Percentiles rank a stretch among this genome's conserved stretches.
These are phyloP conservation scores for Euphorbia pulcherrima DNA, from an alignment of 345 rosid species.

Conservation along the genomic window DNA sequence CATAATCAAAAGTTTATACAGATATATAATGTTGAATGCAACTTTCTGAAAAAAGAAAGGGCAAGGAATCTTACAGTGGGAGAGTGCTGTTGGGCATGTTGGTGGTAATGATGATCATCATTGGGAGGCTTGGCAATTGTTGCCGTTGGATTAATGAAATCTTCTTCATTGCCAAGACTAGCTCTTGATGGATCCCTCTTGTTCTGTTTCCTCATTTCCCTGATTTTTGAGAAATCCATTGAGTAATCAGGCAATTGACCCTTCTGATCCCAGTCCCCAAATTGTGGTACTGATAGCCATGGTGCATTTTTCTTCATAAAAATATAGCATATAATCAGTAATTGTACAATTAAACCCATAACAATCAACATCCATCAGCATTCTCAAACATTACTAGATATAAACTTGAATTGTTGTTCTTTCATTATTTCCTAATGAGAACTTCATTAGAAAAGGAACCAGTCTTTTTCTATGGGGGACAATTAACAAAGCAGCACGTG, in stretches of 20 bases:
- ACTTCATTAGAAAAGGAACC: background rate
- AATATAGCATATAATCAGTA: background rate
- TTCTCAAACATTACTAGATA: background rate
- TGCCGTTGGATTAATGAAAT: constrained; percentile 57
- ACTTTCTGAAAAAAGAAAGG: background rate
- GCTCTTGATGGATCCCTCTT: constrained; percentile 85
- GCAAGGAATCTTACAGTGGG: constrained; percentile 56
- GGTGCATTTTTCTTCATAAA: constrained; percentile 55
- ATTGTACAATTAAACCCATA: background rate
- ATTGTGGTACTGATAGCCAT: constrained; percentile 94
- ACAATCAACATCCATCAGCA: background rate
- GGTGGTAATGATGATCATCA: constrained; percentile 25
- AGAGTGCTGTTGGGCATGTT: constrained; percentile 38
- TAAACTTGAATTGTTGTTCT: background rate
- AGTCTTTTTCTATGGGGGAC: background rate
- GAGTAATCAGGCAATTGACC: constrained; percentile 91
- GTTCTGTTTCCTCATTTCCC: constrained; percentile 94
- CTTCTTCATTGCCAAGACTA: constrained; percentile 91
- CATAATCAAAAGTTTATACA: too few relatives aligned
- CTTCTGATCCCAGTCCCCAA: constrained; percentile 97
- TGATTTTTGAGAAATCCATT: constrained; percentile 81
- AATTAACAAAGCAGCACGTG: background rate
- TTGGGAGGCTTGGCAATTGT: constrained; percentile 34
- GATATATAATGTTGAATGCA: background rate
- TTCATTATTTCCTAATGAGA: background rate